Evolutionary conservation across 2,329 filamentous ascomycete species (phyloP).

Genomic region (Cercospora sp.): DNA sequence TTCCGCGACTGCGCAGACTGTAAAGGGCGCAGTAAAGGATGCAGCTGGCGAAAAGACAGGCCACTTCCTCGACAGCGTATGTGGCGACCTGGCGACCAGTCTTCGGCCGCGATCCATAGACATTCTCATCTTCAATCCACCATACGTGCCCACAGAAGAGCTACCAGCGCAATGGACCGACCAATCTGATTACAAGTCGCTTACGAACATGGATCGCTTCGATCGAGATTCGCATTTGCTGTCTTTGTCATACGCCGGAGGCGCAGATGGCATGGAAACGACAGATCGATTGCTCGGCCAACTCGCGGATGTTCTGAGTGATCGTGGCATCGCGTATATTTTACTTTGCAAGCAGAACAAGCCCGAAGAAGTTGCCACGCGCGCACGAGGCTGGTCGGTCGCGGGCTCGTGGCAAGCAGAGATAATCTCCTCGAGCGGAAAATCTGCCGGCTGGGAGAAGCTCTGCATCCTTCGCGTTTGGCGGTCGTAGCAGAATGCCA

Average conservation of each 20-base stretch:
- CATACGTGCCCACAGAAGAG: conserved; percentile 85
- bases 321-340: conserved; percentile 79
- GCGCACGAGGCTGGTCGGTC: conserved; percentile 58
- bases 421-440: conserved; percentile 79
- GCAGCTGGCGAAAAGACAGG: conserved; percentile 33
- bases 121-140: conserved; percentile 92
- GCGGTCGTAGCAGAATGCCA: conserved; percentile 47
- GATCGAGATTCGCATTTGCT: conserved; percentile 82
- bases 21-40: conserved; percentile 52
- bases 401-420: conserved; percentile 66
- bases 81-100: conserved; percentile 67
- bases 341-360: conserved; percentile 88
- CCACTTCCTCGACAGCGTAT: conserved; percentile 64
- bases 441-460: conserved; percentile 91
- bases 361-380: conserved; percentile 69
- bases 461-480: conserved; percentile 86
- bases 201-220: conserved; percentile 48
- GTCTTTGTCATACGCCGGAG: conserved; percentile 84
- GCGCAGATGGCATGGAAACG: conserved; percentile 87
- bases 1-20: conserved; percentile 69
- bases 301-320: conserved; percentile 64
- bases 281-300: conserved; percentile 75
- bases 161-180: conserved; percentile 53
- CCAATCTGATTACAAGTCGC: conserved; percentile 10
- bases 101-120: conserved; percentile 66